Evolutionary conservation across 805 yeast genomes (phyloP), one percentile per base, ranked within the genome.

Genomic region (Kuraishia ogatae): DNA sequence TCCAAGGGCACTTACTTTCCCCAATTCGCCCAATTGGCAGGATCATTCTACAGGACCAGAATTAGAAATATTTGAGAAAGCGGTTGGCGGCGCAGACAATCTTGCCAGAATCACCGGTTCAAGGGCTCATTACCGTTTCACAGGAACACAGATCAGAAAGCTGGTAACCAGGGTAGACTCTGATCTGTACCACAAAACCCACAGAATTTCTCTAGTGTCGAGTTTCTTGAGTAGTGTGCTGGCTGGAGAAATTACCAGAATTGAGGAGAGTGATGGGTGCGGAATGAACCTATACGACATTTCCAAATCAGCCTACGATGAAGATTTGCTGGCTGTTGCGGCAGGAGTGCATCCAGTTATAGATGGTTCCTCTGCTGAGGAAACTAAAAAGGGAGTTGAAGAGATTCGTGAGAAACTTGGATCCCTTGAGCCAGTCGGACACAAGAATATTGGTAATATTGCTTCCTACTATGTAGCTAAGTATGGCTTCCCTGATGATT

Each of bases 221-320:
- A 83, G 86, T 54, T 91, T 91, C 64, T 71, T 90, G 35, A 84
- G 93, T 5, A 80, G 89, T 28, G 71, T 92, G 13, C 74, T 92
- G 29, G 69, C 84, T 48, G 96, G 96, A 10, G 62, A 74, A 54
- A 72, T 87, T 50, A 76, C 85, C 2, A 76, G 79, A 2, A 72
- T 89, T 55, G 97, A 91, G 61, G 85, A 85, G 62, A 83, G 89
- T 15, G 97, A 92, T 69, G 96, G 89, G 1, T 89, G 97, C 71
- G 97, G 97, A 11, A 90, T 90, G 94, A 92, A 92, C 62, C 63
- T 91, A 51, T 90, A 89, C 73, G 92, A 89, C 67, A 79, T 91
- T 48, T 59, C 71, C n/a, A 71, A 79, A 11, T 73, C 76, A 35
- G 66, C 75, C 20, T 90, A 81, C 75, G 76, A 83, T 64, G 79